phyloP scores from a whole-genome alignment of 257 asterid species.

The Jaltomata sinuosa region DNA sequence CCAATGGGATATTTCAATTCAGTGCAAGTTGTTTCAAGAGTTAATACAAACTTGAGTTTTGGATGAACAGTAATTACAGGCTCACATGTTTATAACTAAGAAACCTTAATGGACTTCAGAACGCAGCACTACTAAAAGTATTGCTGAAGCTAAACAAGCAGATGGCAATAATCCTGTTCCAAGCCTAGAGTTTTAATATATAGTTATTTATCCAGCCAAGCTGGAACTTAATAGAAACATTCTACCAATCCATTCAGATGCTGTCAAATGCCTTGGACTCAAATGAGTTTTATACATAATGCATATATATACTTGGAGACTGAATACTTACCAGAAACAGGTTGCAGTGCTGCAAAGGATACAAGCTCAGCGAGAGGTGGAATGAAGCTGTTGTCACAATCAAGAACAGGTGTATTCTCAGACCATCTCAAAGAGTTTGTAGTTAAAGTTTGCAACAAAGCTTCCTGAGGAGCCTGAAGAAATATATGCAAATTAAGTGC shows the following conservation, averaged over 20 bases:
- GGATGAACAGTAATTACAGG: not conserved
- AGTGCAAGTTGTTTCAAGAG: not conserved
- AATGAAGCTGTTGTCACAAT: constrained; percentile 32
- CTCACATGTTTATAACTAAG: not conserved
- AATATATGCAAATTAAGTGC: not conserved
- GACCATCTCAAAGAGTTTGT: constrained; percentile 65
- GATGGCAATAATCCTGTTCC: not conserved
- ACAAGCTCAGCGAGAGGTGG: constrained; percentile 57
- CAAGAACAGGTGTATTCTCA: constrained; percentile 38
- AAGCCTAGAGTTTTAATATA: not conserved
- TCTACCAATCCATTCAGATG: not conserved
- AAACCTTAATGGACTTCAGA: not conserved
- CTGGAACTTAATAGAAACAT: not conserved
- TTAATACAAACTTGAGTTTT: not conserved
- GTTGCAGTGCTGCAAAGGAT: constrained; percentile 73
- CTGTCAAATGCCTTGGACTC: not conserved
- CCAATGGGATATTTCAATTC: not conserved
- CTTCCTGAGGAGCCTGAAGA: constrained; percentile 53
- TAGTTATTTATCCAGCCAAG: not conserved
- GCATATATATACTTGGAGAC: not conserved
- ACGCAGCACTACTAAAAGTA: not conserved
- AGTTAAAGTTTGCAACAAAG: constrained; percentile 58
- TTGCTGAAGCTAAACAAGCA: not conserved
- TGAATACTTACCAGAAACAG: constrained; percentile 42
- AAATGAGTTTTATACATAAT: not conserved